Base-by-base conservation (phyloP, 1,284 basidiomycete species). In the Binderoboletus segoi region DNA sequence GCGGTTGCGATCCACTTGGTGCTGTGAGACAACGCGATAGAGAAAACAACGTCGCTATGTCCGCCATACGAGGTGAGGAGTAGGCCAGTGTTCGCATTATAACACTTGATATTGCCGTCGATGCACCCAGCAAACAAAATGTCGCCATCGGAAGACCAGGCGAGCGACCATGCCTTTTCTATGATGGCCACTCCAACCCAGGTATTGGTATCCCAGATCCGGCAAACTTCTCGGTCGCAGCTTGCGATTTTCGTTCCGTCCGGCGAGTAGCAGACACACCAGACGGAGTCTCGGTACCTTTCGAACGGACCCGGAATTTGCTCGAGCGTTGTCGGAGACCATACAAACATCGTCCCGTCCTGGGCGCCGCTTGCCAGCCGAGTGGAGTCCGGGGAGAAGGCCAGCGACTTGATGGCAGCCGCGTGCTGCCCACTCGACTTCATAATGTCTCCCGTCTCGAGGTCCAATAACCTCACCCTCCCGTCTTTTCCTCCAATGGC, bases 261-360 rank as follows among this genome's bases (percentile, higher is more conserved):
- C 0, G 61, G 63, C 8, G 64, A 66, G 41, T 61, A 65, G 28
- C 54, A 54, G 15, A 66, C 23, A 21, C 52, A 63, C 64, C 67
- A 66, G 24, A 69, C 53, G 3, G 54, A 2, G 20, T 63, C 65
- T 16, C 1, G 44, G 44, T 69, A 57, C 3, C 53, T 55, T 16
- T 40, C n/a, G 6, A 67, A 48, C 4, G 62, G 63, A 33, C 48
- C 60, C 10, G 53, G 43, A 7, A 58, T 20, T 28, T 21, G 43
- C 38, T 51, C 24, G 38, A 66, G 60, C 10, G 48, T 41, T 3
- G 37, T 12, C 1, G 51, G 23, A 16, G 57, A 58, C 67, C 64
- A 73, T 65, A 51, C 65, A 72, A 40, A 4, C 37, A 66, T 53
- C 7, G 42, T 47, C 53, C 67, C 65, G 13, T 66, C 58, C 8